Evolutionary conservation across 1,284 basidiomycete genomes (phyloP).

Genomic region (Ganoderma resinaceum): DNA sequence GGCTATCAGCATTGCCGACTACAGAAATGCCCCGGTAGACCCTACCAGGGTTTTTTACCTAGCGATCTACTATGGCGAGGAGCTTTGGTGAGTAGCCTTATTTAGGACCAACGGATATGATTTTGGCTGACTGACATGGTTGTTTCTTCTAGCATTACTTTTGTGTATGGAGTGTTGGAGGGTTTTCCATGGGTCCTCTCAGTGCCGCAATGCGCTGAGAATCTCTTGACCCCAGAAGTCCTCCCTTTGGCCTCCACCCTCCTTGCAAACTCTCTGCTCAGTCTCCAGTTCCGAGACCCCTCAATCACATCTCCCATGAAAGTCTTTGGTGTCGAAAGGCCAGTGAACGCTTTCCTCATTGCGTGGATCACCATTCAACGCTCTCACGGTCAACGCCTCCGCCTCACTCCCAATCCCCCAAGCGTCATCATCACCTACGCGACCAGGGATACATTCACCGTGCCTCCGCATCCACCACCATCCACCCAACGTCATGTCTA

Average conservation of each 20-base stretch:
- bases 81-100: conserved; percentile 22
- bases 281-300: neutral
- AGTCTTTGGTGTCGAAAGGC: conserved; percentile 25
- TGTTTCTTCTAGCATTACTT: conserved; percentile 1
- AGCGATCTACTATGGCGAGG: conserved; percentile 23
- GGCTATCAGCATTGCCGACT: neutral
- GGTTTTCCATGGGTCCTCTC: conserved; percentile 9
- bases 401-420: conserved; percentile 13
- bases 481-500: conserved; percentile 16
- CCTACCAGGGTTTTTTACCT: conserved; percentile 10
- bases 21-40: neutral
- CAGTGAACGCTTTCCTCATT: conserved; percentile 32
- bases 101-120: neutral
- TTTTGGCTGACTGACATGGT: neutral
- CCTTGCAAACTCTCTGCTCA: conserved; percentile 8
- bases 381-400: conserved; percentile 12
- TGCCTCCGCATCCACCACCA: conserved; percentile 11
- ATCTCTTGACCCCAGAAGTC: neutral
- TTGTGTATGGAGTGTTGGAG: neutral
- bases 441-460: conserved; percentile 23
- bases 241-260: conserved; percentile 5
- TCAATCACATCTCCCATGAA: conserved; percentile 12
- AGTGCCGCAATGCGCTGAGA: neutral
- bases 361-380: conserved; percentile 4
- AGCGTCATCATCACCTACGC: conserved; percentile 28